Conservation (phyloP, 805 yeast species). For the Metschnikowia picachoensis region DNA sequence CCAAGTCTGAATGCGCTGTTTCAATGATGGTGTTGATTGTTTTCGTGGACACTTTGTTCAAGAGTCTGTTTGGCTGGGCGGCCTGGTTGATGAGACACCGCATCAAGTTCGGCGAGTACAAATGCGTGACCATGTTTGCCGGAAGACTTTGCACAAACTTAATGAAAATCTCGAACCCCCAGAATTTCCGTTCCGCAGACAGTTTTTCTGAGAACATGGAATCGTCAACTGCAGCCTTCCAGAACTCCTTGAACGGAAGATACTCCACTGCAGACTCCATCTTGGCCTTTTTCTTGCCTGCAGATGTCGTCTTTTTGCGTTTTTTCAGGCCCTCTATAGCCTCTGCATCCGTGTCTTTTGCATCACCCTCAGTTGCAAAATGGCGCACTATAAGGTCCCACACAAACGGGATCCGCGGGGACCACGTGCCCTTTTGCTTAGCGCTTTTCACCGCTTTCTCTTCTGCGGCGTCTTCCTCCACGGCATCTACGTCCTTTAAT, state of each 20-base stretch:
- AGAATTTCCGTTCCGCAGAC: constrained; percentile 79
- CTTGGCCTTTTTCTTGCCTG: constrained; percentile 18
- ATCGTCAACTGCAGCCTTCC: constrained; percentile 79
- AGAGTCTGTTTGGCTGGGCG: constrained; percentile 57
- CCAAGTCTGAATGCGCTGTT: constrained; percentile 33
- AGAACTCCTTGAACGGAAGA: constrained; percentile 53
- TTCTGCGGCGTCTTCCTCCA: constrained; percentile 35
- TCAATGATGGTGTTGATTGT: constrained; percentile 44
- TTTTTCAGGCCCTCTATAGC: constrained; percentile 25
- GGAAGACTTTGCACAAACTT: constrained; percentile 35
- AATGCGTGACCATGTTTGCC: constrained; percentile 17
- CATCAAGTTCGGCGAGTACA: constrained; percentile 63
- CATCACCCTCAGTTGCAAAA: constrained; percentile 21
- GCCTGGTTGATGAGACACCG: constrained; percentile 76
- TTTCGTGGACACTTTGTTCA: constrained; percentile 63
- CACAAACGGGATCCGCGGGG: constrained; percentile 69
- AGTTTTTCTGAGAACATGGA: constrained; percentile 70
- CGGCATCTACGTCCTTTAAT: constrained; percentile 52
- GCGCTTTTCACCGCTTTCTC: constrained; percentile 21
- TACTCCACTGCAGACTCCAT: constrained; percentile 27
- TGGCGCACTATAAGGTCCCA: constrained; percentile 61
- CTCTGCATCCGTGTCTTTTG: constrained; percentile 21
- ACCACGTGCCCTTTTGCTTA: constrained; percentile 66
- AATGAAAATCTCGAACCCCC: constrained; percentile 76
- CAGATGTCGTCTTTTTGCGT: constrained; percentile 21